Percentiles rank a stretch among this genome's conserved stretches.
These are phyloP conservation scores for Silene uniflora DNA, from an alignment of 148 eudicot species.

Conservation along the genomic window DNA sequence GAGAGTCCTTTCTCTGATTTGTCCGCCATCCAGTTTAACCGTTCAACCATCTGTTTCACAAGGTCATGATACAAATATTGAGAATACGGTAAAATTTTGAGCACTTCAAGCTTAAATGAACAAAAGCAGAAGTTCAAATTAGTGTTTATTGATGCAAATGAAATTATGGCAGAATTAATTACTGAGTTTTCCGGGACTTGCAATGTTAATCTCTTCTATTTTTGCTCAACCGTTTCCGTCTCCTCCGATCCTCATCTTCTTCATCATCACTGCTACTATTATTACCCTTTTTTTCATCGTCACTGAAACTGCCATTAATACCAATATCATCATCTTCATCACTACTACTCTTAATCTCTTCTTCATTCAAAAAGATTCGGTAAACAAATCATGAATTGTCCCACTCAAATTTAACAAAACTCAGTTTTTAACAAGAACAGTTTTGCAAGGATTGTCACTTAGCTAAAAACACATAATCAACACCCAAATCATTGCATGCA, in stretches of 20 bases:
- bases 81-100: background rate
- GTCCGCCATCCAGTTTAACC: conserved; percentile 97
- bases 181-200: no score
- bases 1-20: conserved; percentile 71
- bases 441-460: no score
- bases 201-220: conserved; percentile 25
- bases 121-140: background rate
- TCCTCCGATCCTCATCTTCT: conserved; percentile 32
- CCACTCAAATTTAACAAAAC: no score
- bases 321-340: conserved; percentile 19
- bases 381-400: no score
- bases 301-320: conserved; percentile 8
- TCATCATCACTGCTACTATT: background rate
- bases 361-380: conserved; percentile 23
- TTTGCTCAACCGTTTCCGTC: conserved; percentile 36
- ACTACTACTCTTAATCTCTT: conserved; percentile 31
- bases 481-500: no score
- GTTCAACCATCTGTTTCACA: conserved; percentile 56
- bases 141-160: background rate
- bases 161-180: background rate
- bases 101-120: background rate
- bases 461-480: no score
- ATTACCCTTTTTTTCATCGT: conserved; percentile 1
- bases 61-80: conserved; percentile 5
- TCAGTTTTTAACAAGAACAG: no score